Conservation (phyloP, 495 filamentous ascomycete species). For the Glutinoglossum americanum region DNA sequence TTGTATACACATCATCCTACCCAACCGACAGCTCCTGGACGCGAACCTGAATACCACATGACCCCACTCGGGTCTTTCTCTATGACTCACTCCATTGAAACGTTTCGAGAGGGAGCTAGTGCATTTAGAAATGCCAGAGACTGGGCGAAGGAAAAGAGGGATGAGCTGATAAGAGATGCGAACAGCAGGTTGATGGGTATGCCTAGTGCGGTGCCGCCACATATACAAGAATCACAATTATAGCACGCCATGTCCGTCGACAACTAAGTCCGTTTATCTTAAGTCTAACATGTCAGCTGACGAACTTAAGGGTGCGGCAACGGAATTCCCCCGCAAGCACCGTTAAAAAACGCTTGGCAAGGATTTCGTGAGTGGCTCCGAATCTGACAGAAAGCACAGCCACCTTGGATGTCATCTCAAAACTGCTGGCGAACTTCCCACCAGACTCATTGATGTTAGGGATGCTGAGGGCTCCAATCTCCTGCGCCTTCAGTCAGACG, state of each 20-base stretch:
- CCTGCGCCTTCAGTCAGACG: no score
- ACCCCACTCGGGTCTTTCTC: constrained; percentile 13
- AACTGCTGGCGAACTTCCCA: no score
- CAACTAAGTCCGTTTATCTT: not conserved
- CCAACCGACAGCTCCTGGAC: constrained; percentile 8
- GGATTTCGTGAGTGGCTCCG: no score
- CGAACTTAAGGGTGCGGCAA: no score
- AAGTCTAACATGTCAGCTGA: not conserved
- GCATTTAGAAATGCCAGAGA: constrained; percentile 21
- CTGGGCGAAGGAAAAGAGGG: constrained; percentile 15
- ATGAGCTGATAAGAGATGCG: constrained; percentile 12
- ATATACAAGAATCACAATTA: not conserved
- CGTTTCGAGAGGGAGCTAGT: constrained; percentile 15
- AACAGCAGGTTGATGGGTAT: constrained; percentile 4
- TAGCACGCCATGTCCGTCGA: not conserved
- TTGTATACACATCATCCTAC: constrained; percentile 21
- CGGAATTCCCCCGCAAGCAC: no score
- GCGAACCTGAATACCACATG: constrained; percentile 22
- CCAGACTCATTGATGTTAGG: no score
- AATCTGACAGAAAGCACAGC: no score
- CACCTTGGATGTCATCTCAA: no score
- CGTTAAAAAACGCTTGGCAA: no score
- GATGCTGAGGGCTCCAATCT: no score
- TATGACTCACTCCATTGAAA: constrained; percentile 14
- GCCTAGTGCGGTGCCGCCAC: not conserved